These are phyloP conservation scores for Postia placenta DNA, from an alignment of 768 basidiomycete genomes.

Conservation along the genomic window DNA sequence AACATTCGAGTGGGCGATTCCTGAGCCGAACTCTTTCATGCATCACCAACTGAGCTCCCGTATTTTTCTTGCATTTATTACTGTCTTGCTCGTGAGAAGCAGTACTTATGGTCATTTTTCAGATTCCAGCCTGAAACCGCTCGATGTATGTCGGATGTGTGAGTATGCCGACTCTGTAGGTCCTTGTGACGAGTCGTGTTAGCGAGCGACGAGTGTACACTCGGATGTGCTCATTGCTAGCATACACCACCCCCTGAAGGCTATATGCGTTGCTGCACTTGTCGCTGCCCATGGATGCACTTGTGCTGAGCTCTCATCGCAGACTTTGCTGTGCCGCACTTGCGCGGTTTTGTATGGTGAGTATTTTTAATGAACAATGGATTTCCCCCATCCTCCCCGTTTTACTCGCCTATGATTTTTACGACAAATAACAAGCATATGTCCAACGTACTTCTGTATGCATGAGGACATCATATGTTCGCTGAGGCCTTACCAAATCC, in stretches of 20 bases:
- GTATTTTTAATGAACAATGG: not conserved
- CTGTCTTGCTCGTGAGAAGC: not conserved
- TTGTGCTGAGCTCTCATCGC: too few relatives aligned
- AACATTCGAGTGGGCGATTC: constrained; percentile 61
- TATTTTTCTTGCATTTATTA: constrained; percentile 1
- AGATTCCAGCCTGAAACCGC: too few relatives aligned
- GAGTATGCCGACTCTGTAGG: too few relatives aligned
- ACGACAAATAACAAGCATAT: constrained; percentile 62
- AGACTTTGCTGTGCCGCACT: too few relatives aligned
- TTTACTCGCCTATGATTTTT: constrained; percentile 41
- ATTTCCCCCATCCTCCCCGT: constrained; percentile 1
- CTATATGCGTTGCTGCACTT: not conserved
- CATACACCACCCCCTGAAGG: constrained; percentile 40
- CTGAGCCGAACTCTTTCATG: constrained; percentile 78
- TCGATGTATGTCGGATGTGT: too few relatives aligned
- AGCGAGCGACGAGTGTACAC: constrained; percentile 30
- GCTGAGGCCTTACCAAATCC: constrained; percentile 39
- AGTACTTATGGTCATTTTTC: too few relatives aligned
- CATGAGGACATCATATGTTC: constrained; percentile 39
- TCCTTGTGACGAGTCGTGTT: constrained; percentile 16
- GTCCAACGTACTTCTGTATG: constrained; percentile 51
- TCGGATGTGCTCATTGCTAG: constrained; percentile 27
- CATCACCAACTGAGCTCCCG: constrained; percentile 49
- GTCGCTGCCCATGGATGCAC: too few relatives aligned
- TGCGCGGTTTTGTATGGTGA: too few relatives aligned